A percentile compares a stretch with the other conserved stretches of the same genome.
These are phyloP conservation scores for Adansonia rubrostipa DNA, from an alignment of 441 rosid genomes.

Conservation along the genomic window DNA sequence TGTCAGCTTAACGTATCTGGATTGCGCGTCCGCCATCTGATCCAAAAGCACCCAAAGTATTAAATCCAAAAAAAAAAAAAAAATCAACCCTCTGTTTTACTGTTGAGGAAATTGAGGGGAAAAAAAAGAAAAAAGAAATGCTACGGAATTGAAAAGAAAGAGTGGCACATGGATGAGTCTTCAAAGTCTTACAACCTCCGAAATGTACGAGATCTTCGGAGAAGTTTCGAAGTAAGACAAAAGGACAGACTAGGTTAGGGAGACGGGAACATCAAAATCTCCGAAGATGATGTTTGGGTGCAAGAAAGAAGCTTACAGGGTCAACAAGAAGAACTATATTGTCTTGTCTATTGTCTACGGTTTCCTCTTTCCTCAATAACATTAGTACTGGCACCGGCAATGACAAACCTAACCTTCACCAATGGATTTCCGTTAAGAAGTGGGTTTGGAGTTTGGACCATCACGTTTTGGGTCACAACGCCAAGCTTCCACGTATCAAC, in stretches of 20 bases:
- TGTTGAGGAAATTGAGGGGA: neutral
- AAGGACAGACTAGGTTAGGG: too few relatives aligned
- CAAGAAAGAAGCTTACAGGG: neutral
- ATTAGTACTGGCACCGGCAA: neutral
- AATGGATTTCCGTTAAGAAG: neutral
- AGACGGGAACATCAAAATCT: neutral
- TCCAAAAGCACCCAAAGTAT: conserved; percentile 21
- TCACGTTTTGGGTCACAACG: neutral
- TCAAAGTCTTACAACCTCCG: neutral
- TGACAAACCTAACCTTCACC: neutral
- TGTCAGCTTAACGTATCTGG: conserved; percentile 67
- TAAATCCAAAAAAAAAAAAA: neutral
- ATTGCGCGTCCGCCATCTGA: conserved; percentile 66
- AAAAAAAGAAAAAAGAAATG: neutral
- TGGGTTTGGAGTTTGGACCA: neutral
- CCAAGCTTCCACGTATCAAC: neutral
- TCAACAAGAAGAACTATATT: neutral
- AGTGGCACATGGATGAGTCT: neutral
- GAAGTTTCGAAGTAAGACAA: neutral
- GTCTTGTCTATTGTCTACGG: neutral
- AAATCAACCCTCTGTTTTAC: neutral
- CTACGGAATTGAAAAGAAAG: neutral
- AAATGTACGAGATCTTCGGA: conserved; percentile 11
- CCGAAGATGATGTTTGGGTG: neutral
- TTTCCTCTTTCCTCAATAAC: neutral